These are phyloP conservation scores for Phytophthora fragariae DNA, from an alignment of 352 stramenopile species.

Conservation along the genomic window DNA sequence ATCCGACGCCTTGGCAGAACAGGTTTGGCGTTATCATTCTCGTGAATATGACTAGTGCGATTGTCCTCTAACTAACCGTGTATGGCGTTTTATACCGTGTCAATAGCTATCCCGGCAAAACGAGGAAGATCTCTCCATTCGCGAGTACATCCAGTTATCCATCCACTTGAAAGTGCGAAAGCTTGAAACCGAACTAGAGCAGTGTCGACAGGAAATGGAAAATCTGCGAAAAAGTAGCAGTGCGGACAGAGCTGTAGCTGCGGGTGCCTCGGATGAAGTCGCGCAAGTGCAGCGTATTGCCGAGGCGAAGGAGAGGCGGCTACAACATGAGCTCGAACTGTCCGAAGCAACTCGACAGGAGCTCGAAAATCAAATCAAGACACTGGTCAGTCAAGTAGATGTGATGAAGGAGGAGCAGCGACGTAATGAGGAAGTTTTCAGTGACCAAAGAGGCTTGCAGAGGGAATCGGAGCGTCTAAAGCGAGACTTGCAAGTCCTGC, in stretches of 20 bases:
- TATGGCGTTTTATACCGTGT: neutral
- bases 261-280: constrained; percentile 44
- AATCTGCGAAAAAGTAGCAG: constrained; percentile 31
- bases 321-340: constrained; percentile 63
- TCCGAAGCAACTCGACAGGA: constrained; percentile 58
- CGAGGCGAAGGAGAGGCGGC: constrained; percentile 43
- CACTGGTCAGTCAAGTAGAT: constrained; percentile 56
- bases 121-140: constrained; percentile 61
- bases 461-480: constrained; percentile 49
- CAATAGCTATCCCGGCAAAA: constrained; percentile 56
- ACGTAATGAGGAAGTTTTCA: constrained; percentile 37
- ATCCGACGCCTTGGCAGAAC: constrained; percentile 66
- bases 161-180: constrained; percentile 55
- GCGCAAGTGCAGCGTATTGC: constrained; percentile 36
- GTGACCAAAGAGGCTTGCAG: constrained; percentile 37
- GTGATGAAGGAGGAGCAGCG: constrained; percentile 54
- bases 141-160: constrained; percentile 66
- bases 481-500: constrained; percentile 34
- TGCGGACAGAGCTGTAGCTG: constrained; percentile 44
- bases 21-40: constrained; percentile 37
- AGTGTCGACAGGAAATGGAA: constrained; percentile 48
- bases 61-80: neutral
- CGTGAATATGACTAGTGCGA: neutral
- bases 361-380: constrained; percentile 58
- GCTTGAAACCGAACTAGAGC: constrained; percentile 50